Conservation (phyloP, 2,329 filamentous ascomycete genomes). For the Helminthosporium solani region DNA sequence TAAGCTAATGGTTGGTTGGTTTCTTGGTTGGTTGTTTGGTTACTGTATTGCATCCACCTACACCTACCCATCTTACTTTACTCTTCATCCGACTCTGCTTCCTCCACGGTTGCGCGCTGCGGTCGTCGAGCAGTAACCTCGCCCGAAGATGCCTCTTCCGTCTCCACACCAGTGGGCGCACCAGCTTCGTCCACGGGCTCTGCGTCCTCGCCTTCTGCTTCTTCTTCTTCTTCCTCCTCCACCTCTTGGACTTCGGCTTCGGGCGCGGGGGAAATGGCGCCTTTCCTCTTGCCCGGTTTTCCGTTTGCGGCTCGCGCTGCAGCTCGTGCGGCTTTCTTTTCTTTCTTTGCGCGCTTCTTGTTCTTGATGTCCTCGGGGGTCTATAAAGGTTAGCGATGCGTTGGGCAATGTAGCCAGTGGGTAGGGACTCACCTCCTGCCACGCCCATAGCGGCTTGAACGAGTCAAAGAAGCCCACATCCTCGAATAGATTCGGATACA, state of each 20-base stretch:
- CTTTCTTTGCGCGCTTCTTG: conserved; percentile 47
- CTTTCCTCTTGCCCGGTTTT: conserved; percentile 32
- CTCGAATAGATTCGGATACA: conserved; percentile 97
- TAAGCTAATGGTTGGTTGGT: no score
- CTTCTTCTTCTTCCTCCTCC: conserved; percentile 9
- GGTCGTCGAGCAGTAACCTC: conserved; percentile 29
- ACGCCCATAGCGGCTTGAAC: conserved; percentile 94
- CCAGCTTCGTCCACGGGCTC: conserved; percentile 28
- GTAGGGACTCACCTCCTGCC: conserved; percentile 76
- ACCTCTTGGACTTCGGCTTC: conserved; percentile 26
- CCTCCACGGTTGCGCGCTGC: conserved; percentile 38
- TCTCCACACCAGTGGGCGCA: conserved; percentile 30
- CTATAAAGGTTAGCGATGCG: conserved; percentile 16
- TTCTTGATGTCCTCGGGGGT: conserved; percentile 46
- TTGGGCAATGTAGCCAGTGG: neutral
- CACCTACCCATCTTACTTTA: no score
- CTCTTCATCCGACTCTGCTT: conserved; percentile 41
- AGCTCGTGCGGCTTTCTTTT: conserved; percentile 38
- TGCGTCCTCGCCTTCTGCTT: conserved; percentile 10
- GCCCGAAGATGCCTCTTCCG: conserved; percentile 16
- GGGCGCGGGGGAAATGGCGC: conserved; percentile 30
- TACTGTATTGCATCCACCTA: no score
- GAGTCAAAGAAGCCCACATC: conserved; percentile 98
- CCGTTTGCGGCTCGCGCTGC: conserved; percentile 32
- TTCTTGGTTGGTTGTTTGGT: neutral